Base-by-base conservation (phyloP, 1,284 basidiomycete species). In the Clitocybe nebularis region DNA sequence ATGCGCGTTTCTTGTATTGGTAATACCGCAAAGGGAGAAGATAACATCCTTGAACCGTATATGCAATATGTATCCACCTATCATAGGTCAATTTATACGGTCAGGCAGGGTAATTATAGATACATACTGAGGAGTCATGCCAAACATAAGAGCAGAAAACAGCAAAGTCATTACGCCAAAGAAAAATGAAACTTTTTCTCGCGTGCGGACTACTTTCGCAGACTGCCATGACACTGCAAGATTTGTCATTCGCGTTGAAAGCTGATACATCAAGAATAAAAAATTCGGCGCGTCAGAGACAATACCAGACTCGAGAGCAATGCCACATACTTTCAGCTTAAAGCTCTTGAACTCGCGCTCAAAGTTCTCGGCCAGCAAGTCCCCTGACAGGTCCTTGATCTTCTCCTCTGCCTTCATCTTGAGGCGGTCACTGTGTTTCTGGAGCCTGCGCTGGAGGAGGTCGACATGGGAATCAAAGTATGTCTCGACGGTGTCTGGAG, bases 401-500 rank as follows among this genome's bases (percentile, higher is more conserved):
- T 83, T 84, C 49, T 72, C 69, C 48, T 87, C 88, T 0, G 92
- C 90, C 54, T 79, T 81, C 58, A 77, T 69, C 67, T 88, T 91
- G 47, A 95, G 73, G 43, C 80, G 75, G 48, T 91, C 86, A 45
- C 88, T 84, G 53, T 92, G 90, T 44, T 88, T 91, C 63, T 90
- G 85, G 23, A 94, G 76, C 43, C 82, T 81, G 26, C 93, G 81
- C 58, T 95, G 91, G 25, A 94, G 69, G 1, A 96, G 76, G 62
- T 96, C 93, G 48, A 96, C 71, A 50, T 89, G 83, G 2, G 93
- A 92, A 64, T 95, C 91, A 55, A 89, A 90, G 59, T 84, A 93
- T 0, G 89, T 93, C 62, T 93, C 89, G 63, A 91, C 70, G n/a
- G 88, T 90, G 59, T 90, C 87, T 88, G 52, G 19, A 33, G 22